Evolutionary conservation across 805 yeast species (phyloP).

Genomic region (Pichia californica): DNA sequence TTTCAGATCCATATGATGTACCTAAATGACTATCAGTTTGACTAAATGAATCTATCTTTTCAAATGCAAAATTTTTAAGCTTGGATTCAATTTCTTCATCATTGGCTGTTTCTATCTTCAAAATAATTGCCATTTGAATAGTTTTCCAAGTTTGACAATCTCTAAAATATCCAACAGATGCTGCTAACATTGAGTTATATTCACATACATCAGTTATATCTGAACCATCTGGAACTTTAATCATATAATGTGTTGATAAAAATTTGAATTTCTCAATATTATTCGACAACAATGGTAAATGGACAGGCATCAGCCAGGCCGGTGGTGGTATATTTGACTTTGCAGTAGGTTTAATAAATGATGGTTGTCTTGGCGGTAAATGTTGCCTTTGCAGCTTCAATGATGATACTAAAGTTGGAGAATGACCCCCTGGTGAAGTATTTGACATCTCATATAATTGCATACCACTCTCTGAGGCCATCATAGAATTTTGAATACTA

Average conservation of each 20-base stretch:
- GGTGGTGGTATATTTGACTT: slow-evolving; percentile 10
- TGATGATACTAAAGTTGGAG: slow-evolving; percentile 8
- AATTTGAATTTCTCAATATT: slow-evolving; percentile 40
- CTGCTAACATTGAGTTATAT: slow-evolving; percentile 51
- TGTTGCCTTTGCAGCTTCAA: slow-evolving; percentile 16
- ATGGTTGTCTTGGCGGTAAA: slow-evolving; percentile 13
- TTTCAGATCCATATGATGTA: slow-evolving; percentile 19
- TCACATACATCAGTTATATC: slow-evolving; percentile 48
- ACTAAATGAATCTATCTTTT: slow-evolving; percentile 18
- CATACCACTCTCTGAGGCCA: neutral
- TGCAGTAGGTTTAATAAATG: slow-evolving; percentile 11
- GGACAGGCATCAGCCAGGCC: slow-evolving; percentile 35
- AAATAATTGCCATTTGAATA: slow-evolving; percentile 41
- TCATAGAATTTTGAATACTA: neutral
- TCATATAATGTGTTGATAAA: slow-evolving; percentile 43
- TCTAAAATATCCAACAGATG: slow-evolving; percentile 41
- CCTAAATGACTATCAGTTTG: slow-evolving; percentile 14
- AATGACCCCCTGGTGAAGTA: neutral
- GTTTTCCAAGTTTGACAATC: slow-evolving; percentile 62
- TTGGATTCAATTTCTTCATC: slow-evolving; percentile 12
- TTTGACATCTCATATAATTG: slow-evolving; percentile 2
- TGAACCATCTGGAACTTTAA: slow-evolving; percentile 42
- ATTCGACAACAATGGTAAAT: slow-evolving; percentile 37
- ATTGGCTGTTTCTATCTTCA: slow-evolving; percentile 19
- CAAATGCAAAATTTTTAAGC: slow-evolving; percentile 8